These are phyloP conservation scores for Fusarium papillatum DNA, from an alignment of 2,329 filamentous ascomycete genomes.

Conservation along the genomic window DNA sequence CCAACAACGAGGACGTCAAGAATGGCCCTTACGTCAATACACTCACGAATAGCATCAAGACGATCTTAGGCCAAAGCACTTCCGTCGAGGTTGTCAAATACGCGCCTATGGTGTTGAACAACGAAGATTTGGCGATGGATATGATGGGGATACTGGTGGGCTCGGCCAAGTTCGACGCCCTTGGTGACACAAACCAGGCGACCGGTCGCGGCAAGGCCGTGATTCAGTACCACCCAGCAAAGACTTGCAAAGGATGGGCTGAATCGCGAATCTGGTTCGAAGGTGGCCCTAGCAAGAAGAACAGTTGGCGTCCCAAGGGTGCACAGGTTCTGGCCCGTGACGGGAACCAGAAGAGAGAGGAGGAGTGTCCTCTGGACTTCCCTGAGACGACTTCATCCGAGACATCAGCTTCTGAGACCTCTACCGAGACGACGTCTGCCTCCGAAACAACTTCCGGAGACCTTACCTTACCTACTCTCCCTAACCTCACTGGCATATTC, in stretches of 20 bases:
- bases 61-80: neutral
- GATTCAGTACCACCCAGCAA: neutral
- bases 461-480: neutral
- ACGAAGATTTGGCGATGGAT: no score
- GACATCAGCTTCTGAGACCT: neutral
- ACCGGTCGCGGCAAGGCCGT: neutral
- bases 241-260: neutral
- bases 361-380: neutral
- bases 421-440: neutral
- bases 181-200: neutral
- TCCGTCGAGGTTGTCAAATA: neutral
- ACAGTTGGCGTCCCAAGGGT: neutral
- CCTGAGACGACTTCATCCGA: neutral
- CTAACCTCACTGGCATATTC: neutral
- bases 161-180: neutral
- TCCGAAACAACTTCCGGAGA: neutral
- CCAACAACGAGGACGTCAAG: no score
- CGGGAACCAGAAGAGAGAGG: neutral
- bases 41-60: neutral
- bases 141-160: no score
- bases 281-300: neutral
- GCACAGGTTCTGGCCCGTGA: neutral
- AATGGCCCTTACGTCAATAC: no score
- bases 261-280: neutral
- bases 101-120: neutral